Evolutionary conservation across 352 stramenopile genomes (phyloP), one percentile per base, ranked within the genome.

Genomic region (Globisporangium heterothallicum): DNA sequence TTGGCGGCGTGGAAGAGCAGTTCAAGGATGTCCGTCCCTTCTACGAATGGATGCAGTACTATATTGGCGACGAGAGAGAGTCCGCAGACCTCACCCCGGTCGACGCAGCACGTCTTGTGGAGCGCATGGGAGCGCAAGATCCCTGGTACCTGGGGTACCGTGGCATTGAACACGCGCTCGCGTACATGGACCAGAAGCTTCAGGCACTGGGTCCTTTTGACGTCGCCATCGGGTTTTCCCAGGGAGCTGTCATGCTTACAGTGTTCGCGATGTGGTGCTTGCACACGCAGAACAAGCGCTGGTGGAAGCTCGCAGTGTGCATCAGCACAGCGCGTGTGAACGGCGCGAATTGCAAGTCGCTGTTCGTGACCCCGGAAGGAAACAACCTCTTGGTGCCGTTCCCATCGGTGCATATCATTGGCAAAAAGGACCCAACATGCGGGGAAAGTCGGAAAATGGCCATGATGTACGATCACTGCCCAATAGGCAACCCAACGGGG

Each of bases 201-300:
- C 46, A 63, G 1, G 44, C 66, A 24, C 49, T 88, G 5, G 78
- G 77, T 16, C 74, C 82, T 3, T 83, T 86, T 24, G 82, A 92
- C 42, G 54, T 88, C 42, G 70, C 81, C 18, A 32, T 88, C 13
- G 76, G 75, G 8, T 93, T 93, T 41, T 90, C 75, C 4, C 82
- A 93, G 41, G 82, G 82, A 40, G 72, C 77, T 10, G 68, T 78
- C 19, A 74, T 91, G 66, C 48, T 85, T 2, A 85, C 73, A 19
- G 58, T 81, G 19, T 46, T 87, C 14, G 71, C 69, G 36, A 84
- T 81, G 71, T 73, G 58, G 49, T 81, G 81, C 36, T 53, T 75
- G n/a, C 58, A 64, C 6, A 32, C 22, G 38, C 46, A 61, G 36
- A 66, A 63, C 27, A 70, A 64, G 18, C 46, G 57, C 19, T 70